phyloP scores from a whole-genome alignment of 192 early-diverging fungal species.

The Coemansia sp. region DNA sequence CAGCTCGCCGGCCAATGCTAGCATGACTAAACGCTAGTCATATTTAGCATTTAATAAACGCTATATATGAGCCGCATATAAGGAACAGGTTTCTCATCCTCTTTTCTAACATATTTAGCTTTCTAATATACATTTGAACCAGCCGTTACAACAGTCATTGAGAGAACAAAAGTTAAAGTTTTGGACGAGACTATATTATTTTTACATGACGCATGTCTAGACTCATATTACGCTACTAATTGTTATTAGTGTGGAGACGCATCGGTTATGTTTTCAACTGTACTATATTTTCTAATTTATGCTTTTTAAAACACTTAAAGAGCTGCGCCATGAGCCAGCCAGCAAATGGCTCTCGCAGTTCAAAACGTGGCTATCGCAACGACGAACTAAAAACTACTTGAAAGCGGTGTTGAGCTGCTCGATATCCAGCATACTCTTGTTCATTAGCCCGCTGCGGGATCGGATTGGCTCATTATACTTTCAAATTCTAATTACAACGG shows the following conservation, averaged over 20 bases:
- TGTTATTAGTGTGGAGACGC: neutral
- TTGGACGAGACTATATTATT: no score
- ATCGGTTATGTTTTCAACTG: neutral
- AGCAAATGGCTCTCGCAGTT: neutral
- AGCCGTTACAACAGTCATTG: no score
- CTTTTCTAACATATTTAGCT: no score
- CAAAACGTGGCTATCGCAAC: conserved; percentile 18
- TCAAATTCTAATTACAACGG: conserved; percentile 30
- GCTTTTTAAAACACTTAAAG: neutral
- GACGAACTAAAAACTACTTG: conserved; percentile 31
- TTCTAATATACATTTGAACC: no score
- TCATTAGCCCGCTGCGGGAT: conserved; percentile 19
- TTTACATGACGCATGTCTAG: no score
- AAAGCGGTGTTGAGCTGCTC: conserved; percentile 37
- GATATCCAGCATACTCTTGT: conserved; percentile 29
- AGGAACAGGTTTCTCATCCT: no score
- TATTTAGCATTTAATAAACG: no score
- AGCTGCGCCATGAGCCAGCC: neutral
- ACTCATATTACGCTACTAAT: no score
- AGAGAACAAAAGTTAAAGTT: no score
- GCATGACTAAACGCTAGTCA: no score
- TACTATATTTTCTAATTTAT: neutral
- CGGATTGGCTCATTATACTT: conserved; percentile 33
- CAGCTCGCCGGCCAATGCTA: no score
- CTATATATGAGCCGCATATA: no score